A percentile compares a stretch with the other conserved stretches of the same genome.
phyloP scores from a whole-genome alignment of 192 early-diverging fungal species.

The Geranomyces michiganensis region DNA sequence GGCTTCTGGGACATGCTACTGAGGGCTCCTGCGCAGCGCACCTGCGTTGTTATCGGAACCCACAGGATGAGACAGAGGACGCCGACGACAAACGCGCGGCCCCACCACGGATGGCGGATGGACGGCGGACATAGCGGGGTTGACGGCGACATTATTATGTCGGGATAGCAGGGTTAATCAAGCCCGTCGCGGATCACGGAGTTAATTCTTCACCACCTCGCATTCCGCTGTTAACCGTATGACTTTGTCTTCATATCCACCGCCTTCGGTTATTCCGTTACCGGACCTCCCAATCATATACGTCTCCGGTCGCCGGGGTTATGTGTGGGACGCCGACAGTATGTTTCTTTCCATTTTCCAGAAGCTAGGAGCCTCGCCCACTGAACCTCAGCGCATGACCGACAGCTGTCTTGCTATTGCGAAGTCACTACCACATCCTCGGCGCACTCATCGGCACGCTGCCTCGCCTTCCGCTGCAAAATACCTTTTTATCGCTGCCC shows the following conservation, averaged over 20 bases:
- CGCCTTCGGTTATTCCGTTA: not conserved
- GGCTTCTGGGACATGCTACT: not conserved
- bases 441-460: constrained; percentile 66
- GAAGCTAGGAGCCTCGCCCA: not conserved
- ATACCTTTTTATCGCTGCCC: constrained; percentile 74
- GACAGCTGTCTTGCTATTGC: not conserved
- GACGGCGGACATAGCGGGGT: too few relatives aligned
- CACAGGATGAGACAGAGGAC: constrained; percentile 35
- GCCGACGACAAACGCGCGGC: constrained; percentile 27
- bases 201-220: too few relatives aligned
- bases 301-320: not conserved
- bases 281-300: constrained; percentile 7
- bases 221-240: too few relatives aligned
- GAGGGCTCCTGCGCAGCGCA: not conserved
- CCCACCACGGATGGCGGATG: not conserved
- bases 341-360: not conserved
- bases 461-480: constrained; percentile 73
- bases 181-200: too few relatives aligned
- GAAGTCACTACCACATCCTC: constrained; percentile 13
- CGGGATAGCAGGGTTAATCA: too few relatives aligned
- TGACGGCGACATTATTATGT: too few relatives aligned
- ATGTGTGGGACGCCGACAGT: constrained; percentile 25
- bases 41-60: constrained; percentile 40
- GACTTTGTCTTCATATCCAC: not conserved
- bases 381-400: not conserved